Base-by-base conservation (phyloP, 768 basidiomycete genomes). In the Xerocomellus amylosporus region DNA sequence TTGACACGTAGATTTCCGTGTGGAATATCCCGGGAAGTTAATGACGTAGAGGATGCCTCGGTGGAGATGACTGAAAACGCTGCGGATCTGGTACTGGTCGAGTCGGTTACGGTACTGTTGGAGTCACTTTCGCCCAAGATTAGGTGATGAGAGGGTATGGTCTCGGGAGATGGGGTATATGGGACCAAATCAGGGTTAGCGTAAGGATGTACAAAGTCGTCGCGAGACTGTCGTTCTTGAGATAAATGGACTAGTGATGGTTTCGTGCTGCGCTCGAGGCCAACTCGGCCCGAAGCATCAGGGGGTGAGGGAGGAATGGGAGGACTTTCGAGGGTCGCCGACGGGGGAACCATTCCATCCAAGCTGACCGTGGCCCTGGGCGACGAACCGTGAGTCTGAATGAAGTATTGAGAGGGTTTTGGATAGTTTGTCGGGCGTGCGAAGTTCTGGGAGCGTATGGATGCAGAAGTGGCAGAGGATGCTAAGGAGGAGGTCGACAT, bases 181-280 rank as follows among this genome's bases (percentile, higher is more conserved):
- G 73, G 68, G 36, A 72, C 80, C 42, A 88, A 73, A 57, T 90
- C 86, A 8, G 89, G 88, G 61, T 91, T 90, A 49, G 90, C 90
- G 66, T 90, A 92, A 26, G 90, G 90, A 72, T 92, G 90, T 37
- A 79, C 64, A 52, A 74, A 77, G 17, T 73, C 70, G 19, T 66
- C 60, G 8, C 53, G 66, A 49, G 69, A 61, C 36, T 57, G 54
- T 37, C 66, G 74, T 58, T 77, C 77, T 55, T 73, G 74, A 39
- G 66, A 63, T 53, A 66, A 69, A 59, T 65, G 63, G 17, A 61
- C 53, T 42, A 58, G 61, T 10, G 61, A 67, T 33, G 64, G 53
- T 46, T 55, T 59, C 20, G 22, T 34, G 40, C 48, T 55, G 43
- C 43, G 54, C 28, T 63, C 59, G 42, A 55, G 51, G 39, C 42